phyloP scores from a whole-genome alignment of 768 basidiomycete species.

The Kwoniella shandongensis region DNA sequence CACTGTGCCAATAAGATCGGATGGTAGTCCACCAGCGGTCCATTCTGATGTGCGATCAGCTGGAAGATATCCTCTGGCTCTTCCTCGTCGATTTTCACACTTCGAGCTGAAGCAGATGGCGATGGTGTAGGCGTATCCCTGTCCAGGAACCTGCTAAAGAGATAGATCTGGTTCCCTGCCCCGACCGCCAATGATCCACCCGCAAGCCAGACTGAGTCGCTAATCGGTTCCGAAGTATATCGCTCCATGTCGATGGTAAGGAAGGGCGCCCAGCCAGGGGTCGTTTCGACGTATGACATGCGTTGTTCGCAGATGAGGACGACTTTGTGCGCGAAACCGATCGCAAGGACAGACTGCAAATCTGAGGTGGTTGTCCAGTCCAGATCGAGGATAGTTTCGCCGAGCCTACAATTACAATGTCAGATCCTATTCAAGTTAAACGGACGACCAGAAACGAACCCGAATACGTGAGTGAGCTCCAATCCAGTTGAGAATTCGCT shows the following conservation, averaged over 20 bases:
- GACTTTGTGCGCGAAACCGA: constrained; percentile 75
- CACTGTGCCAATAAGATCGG: constrained; percentile 91
- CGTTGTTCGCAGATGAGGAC: constrained; percentile 90
- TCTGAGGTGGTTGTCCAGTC: constrained; percentile 93
- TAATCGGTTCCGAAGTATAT: constrained; percentile 73
- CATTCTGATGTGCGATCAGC: constrained; percentile 76
- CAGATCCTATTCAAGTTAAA: not conserved
- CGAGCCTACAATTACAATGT: constrained; percentile 13
- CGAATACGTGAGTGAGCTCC: constrained; percentile 67
- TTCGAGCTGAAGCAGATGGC: constrained; percentile 25
- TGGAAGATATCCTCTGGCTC: constrained; percentile 67
- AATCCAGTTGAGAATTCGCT: constrained; percentile 89
- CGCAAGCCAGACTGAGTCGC: constrained; percentile 87
- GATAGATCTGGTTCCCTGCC: constrained; percentile 76
- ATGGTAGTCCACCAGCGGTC: constrained; percentile 86
- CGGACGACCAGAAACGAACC: constrained; percentile 55
- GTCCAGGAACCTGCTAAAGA: constrained; percentile 62
- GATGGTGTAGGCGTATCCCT: constrained; percentile 23
- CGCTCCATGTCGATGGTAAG: constrained; percentile 65
- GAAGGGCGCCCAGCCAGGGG: constrained; percentile 66
- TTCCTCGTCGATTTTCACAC: constrained; percentile 22
- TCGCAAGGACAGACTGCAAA: constrained; percentile 83
- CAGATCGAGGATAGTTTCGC: constrained; percentile 64
- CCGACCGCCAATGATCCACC: constrained; percentile 78
- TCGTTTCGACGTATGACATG: constrained; percentile 83